Evolutionary conservation across 2,329 filamentous ascomycete species (phyloP).

Genomic region (Albifimbria verrucaria): DNA sequence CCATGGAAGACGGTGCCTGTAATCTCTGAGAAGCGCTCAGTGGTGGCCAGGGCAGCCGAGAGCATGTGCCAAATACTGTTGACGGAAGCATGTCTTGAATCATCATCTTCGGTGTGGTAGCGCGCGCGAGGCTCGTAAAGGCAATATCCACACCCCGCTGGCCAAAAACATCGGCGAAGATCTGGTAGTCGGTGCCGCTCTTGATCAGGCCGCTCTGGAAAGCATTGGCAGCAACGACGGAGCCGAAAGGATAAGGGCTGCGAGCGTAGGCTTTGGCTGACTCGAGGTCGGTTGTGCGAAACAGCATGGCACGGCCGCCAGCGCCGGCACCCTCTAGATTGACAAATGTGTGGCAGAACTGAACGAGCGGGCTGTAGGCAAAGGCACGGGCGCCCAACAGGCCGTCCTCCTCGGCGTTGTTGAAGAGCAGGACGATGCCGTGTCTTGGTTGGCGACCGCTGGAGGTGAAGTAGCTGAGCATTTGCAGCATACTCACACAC

Average conservation of each 20-base stretch:
- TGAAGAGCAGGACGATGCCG: conserved; percentile 81
- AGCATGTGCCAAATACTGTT: conserved; percentile 90
- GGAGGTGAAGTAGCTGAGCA: conserved; percentile 81
- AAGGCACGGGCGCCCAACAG: conserved; percentile 85
- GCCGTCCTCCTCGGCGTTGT: conserved; percentile 95
- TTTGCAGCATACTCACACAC: conserved; percentile 79
- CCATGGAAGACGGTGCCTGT: conserved; percentile 65
- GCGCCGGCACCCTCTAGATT: conserved; percentile 95
- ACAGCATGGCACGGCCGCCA: conserved; percentile 81
- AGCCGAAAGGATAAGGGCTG: conserved; percentile 74
- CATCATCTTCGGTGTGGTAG: conserved; percentile 91
- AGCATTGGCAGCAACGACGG: conserved; percentile 76
- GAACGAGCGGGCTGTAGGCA: conserved; percentile 75
- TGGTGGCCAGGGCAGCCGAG: conserved; percentile 73
- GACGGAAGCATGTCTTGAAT: conserved; percentile 71
- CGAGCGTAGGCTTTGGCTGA: conserved; percentile 75
- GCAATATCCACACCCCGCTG: conserved; percentile 88
- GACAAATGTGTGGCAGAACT: conserved; percentile 81
- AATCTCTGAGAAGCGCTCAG: conserved; percentile 67
- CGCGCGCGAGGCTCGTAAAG: conserved; percentile 82
- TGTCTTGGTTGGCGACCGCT: conserved; percentile 68
- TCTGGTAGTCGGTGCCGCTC: conserved; percentile 85
- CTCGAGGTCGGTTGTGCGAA: conserved; percentile 83
- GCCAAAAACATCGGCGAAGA: conserved; percentile 75
- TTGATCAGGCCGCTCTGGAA: conserved; percentile 76